A percentile compares a stretch with the other conserved stretches of the same genome.
These are phyloP conservation scores for Acacia acuminata DNA, from an alignment of 306 rosid genomes.

Conservation along the genomic window DNA sequence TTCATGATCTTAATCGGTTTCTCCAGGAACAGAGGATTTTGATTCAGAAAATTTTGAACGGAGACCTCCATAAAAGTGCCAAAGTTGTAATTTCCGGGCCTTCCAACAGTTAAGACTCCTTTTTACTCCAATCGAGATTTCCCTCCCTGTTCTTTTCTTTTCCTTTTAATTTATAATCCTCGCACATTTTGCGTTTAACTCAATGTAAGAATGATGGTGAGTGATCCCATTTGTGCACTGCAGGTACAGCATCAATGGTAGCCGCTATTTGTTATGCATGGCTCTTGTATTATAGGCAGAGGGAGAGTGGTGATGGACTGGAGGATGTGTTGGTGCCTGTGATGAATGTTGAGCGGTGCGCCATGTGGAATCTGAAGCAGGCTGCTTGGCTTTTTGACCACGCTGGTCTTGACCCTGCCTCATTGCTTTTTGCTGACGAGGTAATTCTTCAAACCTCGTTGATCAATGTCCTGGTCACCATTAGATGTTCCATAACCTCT, in stretches of 20 bases:
- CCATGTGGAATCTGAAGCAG: constrained; percentile 75
- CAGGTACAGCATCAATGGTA: constrained; percentile 85
- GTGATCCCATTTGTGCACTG: constrained; percentile 32
- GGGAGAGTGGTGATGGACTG: constrained; percentile 37
- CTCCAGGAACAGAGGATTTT: constrained; percentile 55
- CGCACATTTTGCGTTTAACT: neutral
- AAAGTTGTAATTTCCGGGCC: constrained; percentile 63
- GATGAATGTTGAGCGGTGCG: constrained; percentile 64
- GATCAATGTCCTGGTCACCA: neutral
- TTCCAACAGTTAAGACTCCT: constrained; percentile 61
- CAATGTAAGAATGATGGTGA: neutral
- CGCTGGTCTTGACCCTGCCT: constrained; percentile 65
- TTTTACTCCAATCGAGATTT: neutral
- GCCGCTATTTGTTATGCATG: constrained; percentile 82
- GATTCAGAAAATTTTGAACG: constrained; percentile 38
- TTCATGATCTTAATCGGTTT: constrained; percentile 55
- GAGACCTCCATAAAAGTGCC: constrained; percentile 44
- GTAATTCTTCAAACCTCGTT: constrained; percentile 35
- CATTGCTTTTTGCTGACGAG: constrained; percentile 77
- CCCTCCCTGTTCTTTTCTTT: neutral
- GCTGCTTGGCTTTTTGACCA: constrained; percentile 90
- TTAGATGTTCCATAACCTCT: no score
- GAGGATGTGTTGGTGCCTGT: constrained; percentile 60
- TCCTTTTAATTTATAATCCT: neutral
- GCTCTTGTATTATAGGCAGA: constrained; percentile 59